Percentiles rank a stretch among this genome's conserved stretches.
Evolutionary conservation across 805 yeast species (phyloP).

Genomic region (Clavispora santaluciae): DNA sequence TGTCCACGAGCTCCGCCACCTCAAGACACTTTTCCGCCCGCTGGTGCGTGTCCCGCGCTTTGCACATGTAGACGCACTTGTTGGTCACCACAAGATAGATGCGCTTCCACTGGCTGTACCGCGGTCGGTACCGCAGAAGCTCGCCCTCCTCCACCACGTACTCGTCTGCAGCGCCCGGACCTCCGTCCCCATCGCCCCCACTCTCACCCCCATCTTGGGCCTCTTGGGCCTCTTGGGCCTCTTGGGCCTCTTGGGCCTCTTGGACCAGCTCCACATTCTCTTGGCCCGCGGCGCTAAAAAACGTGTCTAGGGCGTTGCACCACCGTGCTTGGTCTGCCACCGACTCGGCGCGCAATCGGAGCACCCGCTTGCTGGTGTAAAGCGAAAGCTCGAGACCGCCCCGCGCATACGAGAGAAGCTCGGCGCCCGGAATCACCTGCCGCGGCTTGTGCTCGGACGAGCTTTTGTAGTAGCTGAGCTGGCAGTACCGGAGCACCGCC

Average conservation of each 20-base stretch:
- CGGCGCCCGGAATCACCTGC: conserved; percentile 23
- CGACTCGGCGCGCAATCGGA: conserved; percentile 16
- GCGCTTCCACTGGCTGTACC: conserved; percentile 46
- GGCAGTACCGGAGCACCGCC: conserved; percentile 36
- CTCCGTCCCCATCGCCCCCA: no score
- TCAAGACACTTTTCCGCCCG: conserved; percentile 27
- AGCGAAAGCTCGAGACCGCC: conserved; percentile 19
- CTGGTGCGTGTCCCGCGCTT: conserved; percentile 14
- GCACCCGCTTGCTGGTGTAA: conserved; percentile 20
- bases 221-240: no score
- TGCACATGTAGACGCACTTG: conserved; percentile 37
- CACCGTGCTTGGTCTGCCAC: conserved; percentile 11
- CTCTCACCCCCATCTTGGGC: conserved; percentile 4
- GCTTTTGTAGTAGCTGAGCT: conserved; percentile 37
- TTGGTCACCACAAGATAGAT: conserved; percentile 42
- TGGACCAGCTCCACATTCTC: no score
- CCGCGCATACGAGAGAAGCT: conserved; percentile 18
- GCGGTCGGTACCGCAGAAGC: conserved; percentile 34
- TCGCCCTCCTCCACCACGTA: conserved; percentile 37
- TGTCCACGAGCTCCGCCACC: conserved; percentile 37
- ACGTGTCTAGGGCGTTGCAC: conserved; percentile 11
- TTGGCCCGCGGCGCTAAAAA: no score
- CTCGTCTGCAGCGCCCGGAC: no score
- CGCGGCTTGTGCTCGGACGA: conserved; percentile 33
- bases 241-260: no score